Base-by-base conservation (phyloP, 2,329 filamentous ascomycete genomes). In the Xylaria sp. region DNA sequence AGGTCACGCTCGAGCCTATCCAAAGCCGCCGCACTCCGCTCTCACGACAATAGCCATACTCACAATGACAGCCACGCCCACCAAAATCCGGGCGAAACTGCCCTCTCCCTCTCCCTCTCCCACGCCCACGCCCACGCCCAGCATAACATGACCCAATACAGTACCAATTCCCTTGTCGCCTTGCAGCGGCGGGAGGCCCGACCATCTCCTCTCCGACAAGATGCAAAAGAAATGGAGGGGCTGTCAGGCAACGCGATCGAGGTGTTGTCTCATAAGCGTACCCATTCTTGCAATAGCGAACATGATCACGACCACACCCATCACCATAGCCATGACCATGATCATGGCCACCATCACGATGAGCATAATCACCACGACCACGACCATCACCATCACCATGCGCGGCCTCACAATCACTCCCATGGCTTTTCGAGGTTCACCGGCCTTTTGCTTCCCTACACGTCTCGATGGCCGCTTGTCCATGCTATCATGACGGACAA, bases 401-500 rank as follows among this genome's bases (percentile, higher is more conserved):
- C 64, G 8, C 57, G 63, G 44, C 66, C 71, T 23, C 60, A 67
- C 19, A 67, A 57, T 10, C 62, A 67, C 46, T 54, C 65, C n/a
- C 61, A 64, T n/a, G 53, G 64, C 2, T 80, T 84, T 47, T 95
- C 91, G 0, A 79, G 76, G 52, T 79, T 96, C 46, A 96, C 93
- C 0, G 83, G 80, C 11, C 82, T 88, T 58, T 73, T 97, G 2
- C 79, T 97, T n/a, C 81, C 81, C 0, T 80, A 83, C 57, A 88
- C 87, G 9, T 82, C 88, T 53, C 79, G 80, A 30, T 91, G 88
- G 72, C 92, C 93, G 0, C 80, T 97, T 39, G 69, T 97, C 16
- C 87, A 97, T 71, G 88, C 91, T 56, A 91, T 99, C 60, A 76
- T 99, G 68, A 85, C 87, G 11, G 93, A 97, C 70, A 92, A 91